A percentile compares a stretch with the other conserved stretches of the same genome.
Evolutionary conservation across 192 early-diverging fungal species (phyloP).

Genomic region (Geranomyces variabilis): DNA sequence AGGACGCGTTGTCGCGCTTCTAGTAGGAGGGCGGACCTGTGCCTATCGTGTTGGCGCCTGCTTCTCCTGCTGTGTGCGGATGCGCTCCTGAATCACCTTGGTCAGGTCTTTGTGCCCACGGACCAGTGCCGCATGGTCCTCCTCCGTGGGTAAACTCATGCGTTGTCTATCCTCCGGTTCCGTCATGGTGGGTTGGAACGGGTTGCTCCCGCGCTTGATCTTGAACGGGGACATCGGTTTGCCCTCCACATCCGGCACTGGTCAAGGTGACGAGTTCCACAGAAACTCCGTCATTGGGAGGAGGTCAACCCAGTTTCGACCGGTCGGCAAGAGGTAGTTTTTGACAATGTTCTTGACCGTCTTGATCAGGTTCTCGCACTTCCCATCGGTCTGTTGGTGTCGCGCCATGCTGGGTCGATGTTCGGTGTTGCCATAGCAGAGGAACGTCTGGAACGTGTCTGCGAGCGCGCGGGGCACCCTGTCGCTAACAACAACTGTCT

Average conservation of each 20-base stretch:
- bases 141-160: neutral
- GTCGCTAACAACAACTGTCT: slow-evolving; percentile 10
- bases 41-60: slow-evolving; percentile 3
- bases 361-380: slow-evolving; percentile 8
- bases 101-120: neutral
- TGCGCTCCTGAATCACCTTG: neutral
- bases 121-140: neutral
- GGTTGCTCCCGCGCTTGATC: slow-evolving; percentile 3
- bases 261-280: neutral
- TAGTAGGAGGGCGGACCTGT: neutral
- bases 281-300: slow-evolving; percentile 12
- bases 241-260: no score
- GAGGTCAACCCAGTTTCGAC: slow-evolving; percentile 19
- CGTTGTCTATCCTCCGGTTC: neutral
- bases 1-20: neutral
- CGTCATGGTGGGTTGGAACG: neutral
- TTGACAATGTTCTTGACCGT: slow-evolving; percentile 17
- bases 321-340: slow-evolving; percentile 3
- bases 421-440: neutral
- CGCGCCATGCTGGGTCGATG: slow-evolving; percentile 13
- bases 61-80: slow-evolving; percentile 2
- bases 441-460: slow-evolving; percentile 7
- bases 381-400: slow-evolving; percentile 32
- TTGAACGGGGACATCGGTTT: slow-evolving; percentile 5
- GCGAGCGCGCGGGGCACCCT: neutral